Evolutionary conservation across 2,329 filamentous ascomycete species (phyloP).

Genomic region (Aureobasidium zeae): DNA sequence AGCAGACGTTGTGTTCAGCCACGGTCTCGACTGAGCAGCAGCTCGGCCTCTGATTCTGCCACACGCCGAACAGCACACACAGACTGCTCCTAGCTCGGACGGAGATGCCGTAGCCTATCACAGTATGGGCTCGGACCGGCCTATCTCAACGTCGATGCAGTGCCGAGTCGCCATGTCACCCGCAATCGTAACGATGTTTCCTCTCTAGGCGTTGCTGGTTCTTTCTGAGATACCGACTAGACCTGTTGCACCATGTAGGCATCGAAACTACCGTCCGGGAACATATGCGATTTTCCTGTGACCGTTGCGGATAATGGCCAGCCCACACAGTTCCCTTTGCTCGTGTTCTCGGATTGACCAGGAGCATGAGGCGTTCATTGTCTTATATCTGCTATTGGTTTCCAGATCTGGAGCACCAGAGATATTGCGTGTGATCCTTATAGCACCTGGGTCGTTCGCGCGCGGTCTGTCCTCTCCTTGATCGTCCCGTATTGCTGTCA

Average conservation of each 20-base stretch:
- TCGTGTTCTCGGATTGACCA: not conserved
- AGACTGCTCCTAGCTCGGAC: not conserved
- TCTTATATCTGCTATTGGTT: conserved; percentile 8
- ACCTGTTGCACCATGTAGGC: not conserved
- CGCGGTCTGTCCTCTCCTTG: not conserved
- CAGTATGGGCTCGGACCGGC: conserved; percentile 3
- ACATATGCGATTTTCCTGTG: not conserved
- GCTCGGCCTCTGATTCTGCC: not conserved
- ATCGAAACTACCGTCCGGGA: not conserved
- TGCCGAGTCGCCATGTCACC: conserved; percentile 2
- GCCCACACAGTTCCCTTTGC: not conserved
- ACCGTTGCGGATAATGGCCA: conserved; percentile 6
- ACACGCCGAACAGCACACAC: not conserved
- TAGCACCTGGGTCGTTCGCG: not conserved
- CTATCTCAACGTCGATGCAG: not conserved
- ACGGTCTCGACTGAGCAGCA: conserved; percentile 4
- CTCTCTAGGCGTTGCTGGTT: not conserved
- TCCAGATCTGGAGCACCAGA: not conserved
- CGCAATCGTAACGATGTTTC: not conserved
- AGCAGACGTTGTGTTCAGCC: conserved; percentile 2
- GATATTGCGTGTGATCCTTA: not conserved
- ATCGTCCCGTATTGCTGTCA: conserved; percentile 1
- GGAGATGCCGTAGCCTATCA: not conserved
- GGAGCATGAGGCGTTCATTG: not conserved
- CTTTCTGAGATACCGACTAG: not conserved